Evolutionary conservation across 345 rosid genomes (phyloP).

Genomic region (Brassica juncea): DNA sequence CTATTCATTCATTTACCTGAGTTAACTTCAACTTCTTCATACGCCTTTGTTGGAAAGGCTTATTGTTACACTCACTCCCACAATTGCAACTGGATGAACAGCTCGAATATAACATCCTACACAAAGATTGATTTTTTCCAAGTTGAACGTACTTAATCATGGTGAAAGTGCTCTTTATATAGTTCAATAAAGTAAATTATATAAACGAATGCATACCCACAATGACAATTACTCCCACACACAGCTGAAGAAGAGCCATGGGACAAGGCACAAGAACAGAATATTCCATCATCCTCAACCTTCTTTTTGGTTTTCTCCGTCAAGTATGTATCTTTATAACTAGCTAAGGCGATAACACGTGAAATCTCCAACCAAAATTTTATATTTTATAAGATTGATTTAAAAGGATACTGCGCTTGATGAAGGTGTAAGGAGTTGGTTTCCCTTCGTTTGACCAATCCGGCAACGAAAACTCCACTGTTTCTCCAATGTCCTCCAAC

Average conservation of each 20-base stretch:
- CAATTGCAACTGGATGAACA: slow-evolving; percentile 96
- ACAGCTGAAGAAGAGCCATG: slow-evolving; percentile 43
- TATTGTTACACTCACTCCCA: slow-evolving; percentile 77
- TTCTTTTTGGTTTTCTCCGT: slow-evolving; percentile 73
- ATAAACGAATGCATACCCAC: slow-evolving; percentile 68
- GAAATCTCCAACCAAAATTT: not conserved
- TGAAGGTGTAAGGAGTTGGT: slow-evolving; percentile 62
- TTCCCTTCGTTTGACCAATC: slow-evolving; percentile 71
- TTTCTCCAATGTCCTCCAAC: slow-evolving; percentile 60
- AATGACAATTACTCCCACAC: slow-evolving; percentile 89
- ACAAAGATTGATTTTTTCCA: slow-evolving; percentile 7
- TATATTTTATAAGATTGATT: slow-evolving; percentile 10
- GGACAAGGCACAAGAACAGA: slow-evolving; percentile 84
- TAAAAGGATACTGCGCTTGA: slow-evolving; percentile 85
- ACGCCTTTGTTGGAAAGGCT: slow-evolving; percentile 89
- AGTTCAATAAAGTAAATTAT: not conserved
- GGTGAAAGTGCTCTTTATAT: not conserved
- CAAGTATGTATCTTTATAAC: slow-evolving; percentile 69
- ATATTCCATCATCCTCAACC: slow-evolving; percentile 90
- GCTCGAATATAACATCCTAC: slow-evolving; percentile 88
- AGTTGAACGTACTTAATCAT: not conserved
- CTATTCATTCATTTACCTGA: slow-evolving; percentile 52
- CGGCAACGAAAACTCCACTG: slow-evolving; percentile 80
- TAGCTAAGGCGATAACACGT: slow-evolving; percentile 42
- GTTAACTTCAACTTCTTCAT: slow-evolving; percentile 82